Conservation (phyloP, 345 rosid species). For the Salix exigua region DNA sequence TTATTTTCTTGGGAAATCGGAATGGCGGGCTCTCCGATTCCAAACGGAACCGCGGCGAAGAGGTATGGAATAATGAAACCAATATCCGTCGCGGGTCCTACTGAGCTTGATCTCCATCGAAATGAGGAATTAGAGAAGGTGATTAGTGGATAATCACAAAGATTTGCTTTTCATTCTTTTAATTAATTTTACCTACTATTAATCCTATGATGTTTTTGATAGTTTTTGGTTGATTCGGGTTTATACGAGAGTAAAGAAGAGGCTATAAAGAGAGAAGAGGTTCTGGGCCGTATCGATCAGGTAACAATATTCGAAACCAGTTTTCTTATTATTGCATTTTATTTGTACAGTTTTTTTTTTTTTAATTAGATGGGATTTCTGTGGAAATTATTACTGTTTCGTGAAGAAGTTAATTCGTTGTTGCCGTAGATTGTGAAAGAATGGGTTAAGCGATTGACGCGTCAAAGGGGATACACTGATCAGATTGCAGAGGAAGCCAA, state of each 20-base stretch:
- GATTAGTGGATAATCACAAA: neutral
- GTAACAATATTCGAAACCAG: neutral
- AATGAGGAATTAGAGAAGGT: constrained; percentile 24
- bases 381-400: neutral
- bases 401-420: neutral
- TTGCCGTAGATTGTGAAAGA: constrained; percentile 24
- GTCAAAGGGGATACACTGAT: constrained; percentile 43
- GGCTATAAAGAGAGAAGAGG: constrained; percentile 21
- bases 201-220: neutral
- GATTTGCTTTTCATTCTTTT: neutral
- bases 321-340: too few species aligned
- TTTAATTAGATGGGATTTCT: neutral
- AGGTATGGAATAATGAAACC: constrained; percentile 22
- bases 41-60: neutral
- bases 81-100: constrained; percentile 19
- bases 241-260: constrained; percentile 26
- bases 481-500: constrained; percentile 90
- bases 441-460: constrained; percentile 29
- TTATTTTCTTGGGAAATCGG: neutral
- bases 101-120: constrained; percentile 22
- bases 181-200: neutral
- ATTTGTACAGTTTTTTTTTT: neutral
- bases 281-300: constrained; percentile 22
- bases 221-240: constrained; percentile 29
- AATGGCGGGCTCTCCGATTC: constrained; percentile 19